Percentiles rank a stretch among this genome's conserved stretches.
Evolutionary conservation across 257 asterid genomes (phyloP).

Genomic region (Orobanche coerulescens): DNA sequence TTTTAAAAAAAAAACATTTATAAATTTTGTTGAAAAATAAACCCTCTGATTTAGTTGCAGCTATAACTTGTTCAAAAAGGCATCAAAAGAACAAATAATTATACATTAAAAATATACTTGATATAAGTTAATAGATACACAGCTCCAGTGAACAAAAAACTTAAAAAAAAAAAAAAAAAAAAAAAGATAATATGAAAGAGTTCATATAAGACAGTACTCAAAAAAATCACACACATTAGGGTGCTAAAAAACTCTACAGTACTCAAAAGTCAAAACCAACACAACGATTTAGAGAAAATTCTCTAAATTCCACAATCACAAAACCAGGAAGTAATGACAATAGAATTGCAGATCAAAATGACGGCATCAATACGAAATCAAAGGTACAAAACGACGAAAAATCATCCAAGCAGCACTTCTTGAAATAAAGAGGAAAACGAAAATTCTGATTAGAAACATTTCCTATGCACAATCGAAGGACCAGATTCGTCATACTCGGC

Average conservation of each 20-base stretch:
- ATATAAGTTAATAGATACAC: conserved; percentile 8
- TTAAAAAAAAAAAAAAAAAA: not conserved
- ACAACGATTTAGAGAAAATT: not conserved
- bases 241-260: conserved; percentile 11
- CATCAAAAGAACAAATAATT: not conserved
- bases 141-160: conserved; percentile 9
- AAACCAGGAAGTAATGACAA: not conserved
- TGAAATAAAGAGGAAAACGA: not conserved
- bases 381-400: conserved; percentile 5
- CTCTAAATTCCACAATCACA: not conserved
- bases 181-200: not conserved
- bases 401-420: not conserved
- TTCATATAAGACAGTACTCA: not conserved
- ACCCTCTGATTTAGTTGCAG: too few species aligned
- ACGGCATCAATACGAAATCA: not conserved
- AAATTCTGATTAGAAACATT: conserved; percentile 25
- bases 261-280: not conserved
- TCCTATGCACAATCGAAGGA: conserved; percentile 33
- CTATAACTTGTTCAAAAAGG: not conserved
- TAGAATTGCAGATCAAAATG: not conserved
- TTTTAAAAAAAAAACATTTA: too few species aligned
- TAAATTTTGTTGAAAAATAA: too few species aligned
- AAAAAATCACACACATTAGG: too few species aligned
- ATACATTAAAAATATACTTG: not conserved
- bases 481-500: conserved; percentile 33